phyloP scores from a whole-genome alignment of 129 eudicot genomes.

The Erigeron canadensis region DNA sequence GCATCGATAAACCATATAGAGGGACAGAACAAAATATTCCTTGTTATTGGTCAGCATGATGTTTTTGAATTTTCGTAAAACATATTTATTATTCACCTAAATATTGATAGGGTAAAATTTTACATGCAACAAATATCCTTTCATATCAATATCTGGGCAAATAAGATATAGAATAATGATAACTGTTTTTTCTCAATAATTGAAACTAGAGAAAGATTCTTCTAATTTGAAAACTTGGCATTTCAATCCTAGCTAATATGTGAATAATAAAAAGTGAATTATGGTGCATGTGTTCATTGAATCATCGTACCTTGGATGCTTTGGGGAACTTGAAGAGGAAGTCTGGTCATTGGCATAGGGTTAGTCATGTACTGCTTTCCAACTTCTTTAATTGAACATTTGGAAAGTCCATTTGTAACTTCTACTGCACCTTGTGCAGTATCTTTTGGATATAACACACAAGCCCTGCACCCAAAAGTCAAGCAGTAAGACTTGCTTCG shows the following conservation, averaged over 20 bases:
- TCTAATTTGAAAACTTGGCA: not conserved
- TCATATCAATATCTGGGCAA: not conserved
- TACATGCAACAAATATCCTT: not conserved
- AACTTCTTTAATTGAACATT: conserved; percentile 73
- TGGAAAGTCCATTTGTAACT: conserved; percentile 70
- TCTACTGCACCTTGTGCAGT: conserved; percentile 54
- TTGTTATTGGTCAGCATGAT: not conserved
- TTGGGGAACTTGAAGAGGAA: conserved; percentile 80
- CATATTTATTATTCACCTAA: too few relatives aligned
- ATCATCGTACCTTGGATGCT: conserved; percentile 56
- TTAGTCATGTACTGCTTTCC: conserved; percentile 61
- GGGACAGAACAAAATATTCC: not conserved
- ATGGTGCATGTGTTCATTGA: not conserved
- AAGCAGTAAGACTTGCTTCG: not conserved
- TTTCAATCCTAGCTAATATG: not conserved
- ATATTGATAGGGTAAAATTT: not conserved
- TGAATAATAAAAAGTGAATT: conserved; percentile 12
- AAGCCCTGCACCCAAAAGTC: conserved; percentile 53
- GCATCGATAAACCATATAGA: not conserved
- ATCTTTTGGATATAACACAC: conserved; percentile 79
- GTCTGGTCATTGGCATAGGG: conserved; percentile 63
- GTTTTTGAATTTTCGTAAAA: too few relatives aligned
- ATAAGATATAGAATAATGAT: too few relatives aligned
- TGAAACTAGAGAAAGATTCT: not conserved
- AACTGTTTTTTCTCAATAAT: too few relatives aligned